Base-by-base conservation (phyloP, 139 green algal species). In the Mychonastes homosphaera region DNA sequence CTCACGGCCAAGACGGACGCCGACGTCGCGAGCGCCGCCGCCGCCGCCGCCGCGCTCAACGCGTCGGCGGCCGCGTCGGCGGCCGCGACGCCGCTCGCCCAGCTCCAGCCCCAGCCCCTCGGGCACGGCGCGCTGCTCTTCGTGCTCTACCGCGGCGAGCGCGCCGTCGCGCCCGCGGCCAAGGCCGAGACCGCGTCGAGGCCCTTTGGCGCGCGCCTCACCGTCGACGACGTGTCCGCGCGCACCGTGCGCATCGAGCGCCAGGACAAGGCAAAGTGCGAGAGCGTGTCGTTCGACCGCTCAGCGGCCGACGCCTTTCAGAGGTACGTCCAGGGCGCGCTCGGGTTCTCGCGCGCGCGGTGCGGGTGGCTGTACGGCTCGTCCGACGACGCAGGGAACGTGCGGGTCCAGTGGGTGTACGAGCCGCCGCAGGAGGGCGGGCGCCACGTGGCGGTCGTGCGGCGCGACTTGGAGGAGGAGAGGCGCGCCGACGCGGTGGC, bases 281-380 rank as follows among this genome's bases (percentile, higher is more conserved):
- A 75, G 10, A 81, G 67, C 1, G 78, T 95, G 1, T 96, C 86
- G 0, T 95, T 98, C 69, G 90, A 97, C 55, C 76, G 77, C 3
- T 49, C 86, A 28, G 87, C 91, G 1, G 91, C 90, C n/a, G 90
- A 96, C 67, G 56, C 63, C 13, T 97, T 98, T 52, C 89, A 96
- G 72, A 27, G 45, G 0, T 95, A 98, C 65, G 74, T 26, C 38
- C 9, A 66, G 28, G 23, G 39, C 9, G 85, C 82, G 2, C 64
- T 95, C 15, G 84, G 70, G 0, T 98, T 98, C 69, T 94, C 78
- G n/a, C 87, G 95, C 59, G 92, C 94, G 71, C 65, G 92, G 3
- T 85, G 83, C 30, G 92, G 89, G 49, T 75, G 95, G 19, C 67
- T 96, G 66, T 98, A 96, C 61, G 91, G 92, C 50, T 48, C 15